phyloP scores from a whole-genome alignment of 345 rosid genomes.

The Angophora floribunda region DNA sequence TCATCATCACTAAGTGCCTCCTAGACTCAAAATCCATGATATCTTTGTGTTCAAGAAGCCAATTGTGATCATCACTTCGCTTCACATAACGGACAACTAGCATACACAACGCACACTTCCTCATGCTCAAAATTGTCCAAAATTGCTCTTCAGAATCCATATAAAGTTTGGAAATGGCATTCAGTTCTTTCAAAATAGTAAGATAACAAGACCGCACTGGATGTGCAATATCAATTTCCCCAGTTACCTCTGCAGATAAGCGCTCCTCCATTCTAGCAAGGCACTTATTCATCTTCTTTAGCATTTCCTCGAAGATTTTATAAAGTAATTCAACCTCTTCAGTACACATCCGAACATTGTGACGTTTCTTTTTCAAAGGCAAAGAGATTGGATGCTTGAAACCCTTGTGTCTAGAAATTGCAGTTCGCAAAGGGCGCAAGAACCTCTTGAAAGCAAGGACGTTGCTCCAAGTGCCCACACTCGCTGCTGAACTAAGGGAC shows the following conservation, averaged over 20 bases:
- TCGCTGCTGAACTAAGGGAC: slow-evolving; percentile 8
- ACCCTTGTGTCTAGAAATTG: slow-evolving; percentile 19
- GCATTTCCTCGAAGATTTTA: slow-evolving; percentile 25
- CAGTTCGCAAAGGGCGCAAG: slow-evolving; percentile 37
- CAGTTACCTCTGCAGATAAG: slow-evolving; percentile 13
- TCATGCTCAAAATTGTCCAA: slow-evolving; percentile 29
- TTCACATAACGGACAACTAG: slow-evolving; percentile 53
- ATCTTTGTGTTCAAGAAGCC: slow-evolving; percentile 81
- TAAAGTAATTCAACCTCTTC: slow-evolving; percentile 41
- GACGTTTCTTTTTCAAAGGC: slow-evolving; percentile 25
- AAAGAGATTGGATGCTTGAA: slow-evolving; percentile 18
- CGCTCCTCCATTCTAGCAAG: slow-evolving; percentile 32
- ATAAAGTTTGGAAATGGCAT: slow-evolving; percentile 51
- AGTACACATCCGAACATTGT: slow-evolving; percentile 3
- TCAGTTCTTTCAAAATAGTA: slow-evolving; percentile 61
- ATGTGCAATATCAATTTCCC: slow-evolving; percentile 25
- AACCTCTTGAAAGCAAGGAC: slow-evolving; percentile 55
- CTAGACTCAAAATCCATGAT: slow-evolving; percentile 75
- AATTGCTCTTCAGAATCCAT: slow-evolving; percentile 39
- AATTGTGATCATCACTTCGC: slow-evolving; percentile 58
- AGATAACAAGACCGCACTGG: slow-evolving; percentile 56
- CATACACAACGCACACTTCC: slow-evolving; percentile 39
- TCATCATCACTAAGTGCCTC: slow-evolving; percentile 77
- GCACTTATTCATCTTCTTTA: slow-evolving; percentile 46
- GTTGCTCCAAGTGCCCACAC: slow-evolving; percentile 24